Base-by-base conservation (phyloP, 2,329 filamentous ascomycete genomes). In the Rhynchosporium agropyri region DNA sequence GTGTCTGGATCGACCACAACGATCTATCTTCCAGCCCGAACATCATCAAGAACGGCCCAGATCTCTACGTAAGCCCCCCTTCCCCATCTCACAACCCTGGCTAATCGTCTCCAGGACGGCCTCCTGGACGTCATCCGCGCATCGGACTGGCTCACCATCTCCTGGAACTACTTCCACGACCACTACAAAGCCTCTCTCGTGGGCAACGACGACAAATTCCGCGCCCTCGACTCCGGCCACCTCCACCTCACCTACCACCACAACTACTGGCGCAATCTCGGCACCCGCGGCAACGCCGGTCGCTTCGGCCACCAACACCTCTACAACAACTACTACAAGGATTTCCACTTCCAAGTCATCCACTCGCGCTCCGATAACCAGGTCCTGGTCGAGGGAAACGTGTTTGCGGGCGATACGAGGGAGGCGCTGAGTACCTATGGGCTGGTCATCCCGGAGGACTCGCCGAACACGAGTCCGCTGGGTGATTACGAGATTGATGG, bases 1-100 rank as follows among this genome's bases (percentile, higher is more conserved):
- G 58, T 26, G 58, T 60, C 48, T 60, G 58, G 58, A 28, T 60
- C n/a, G 58, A 60, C 36, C 58, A 60, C 58, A 60, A 60, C 29
- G 58, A 60, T 49, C 45, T 60, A 31, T 60, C 36, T 10, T 60
- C 58, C 20, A 50, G 43, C 36, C 45, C 45, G 9, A 53, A 60
- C 58, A 60, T 60, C 26, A 50, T 60, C 33, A 50, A 42, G 36
- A 51, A 42, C 15, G 58, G 58, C 2, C 58, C 58, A 26, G 58
- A 60, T 60, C 45, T 50, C 10, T 60, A 60, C 33, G 58, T 60
- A 45, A 51, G 31, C 9, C 4, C 20, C 15, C 31, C 31, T n/a
- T 15, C 20, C 2, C 15, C 26, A 5, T 33, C 28, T 12, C 0
- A 13, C 33, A 29, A 33, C 36, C 3, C 15, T n/a, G 1, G 10